Base-by-base conservation (phyloP, 2,329 filamentous ascomycete species). In the Xylariaceae sp. region DNA sequence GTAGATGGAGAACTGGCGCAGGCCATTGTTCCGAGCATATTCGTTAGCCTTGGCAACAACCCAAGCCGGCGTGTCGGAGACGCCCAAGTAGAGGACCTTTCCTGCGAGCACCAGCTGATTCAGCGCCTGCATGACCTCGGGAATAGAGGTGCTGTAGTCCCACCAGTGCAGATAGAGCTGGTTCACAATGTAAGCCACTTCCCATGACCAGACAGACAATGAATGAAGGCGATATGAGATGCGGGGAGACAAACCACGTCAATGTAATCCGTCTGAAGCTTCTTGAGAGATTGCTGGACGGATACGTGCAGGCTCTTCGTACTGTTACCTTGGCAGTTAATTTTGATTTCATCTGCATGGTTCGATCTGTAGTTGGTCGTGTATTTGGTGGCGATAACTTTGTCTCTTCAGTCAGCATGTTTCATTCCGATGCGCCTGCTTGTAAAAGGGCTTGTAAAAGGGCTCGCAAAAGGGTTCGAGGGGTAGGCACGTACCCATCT, bases 61-160 rank as follows among this genome's bases (percentile, higher is more conserved):
- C 85, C 85, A 89, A 6, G 86, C 86, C 0, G 86, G 86, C 0
- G 82, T 83, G 62, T 89, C 85, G 42, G 78, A 83, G 67, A 87
- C 76, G 2, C 86, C 86, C 0, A 89, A 73, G 60, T 88, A 87
- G 12, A 85, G 71, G 0, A 88, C 83, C 62, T 87, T 87, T 19
- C 85, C 83, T 4, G 74, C 65, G 0, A 67, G 55, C 0, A 88
- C 82, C 8, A 87, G 72, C 26, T 76, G 71, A 65, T 88, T 85
- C 43, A 88, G 74, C 0, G 77, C 77, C 55, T 87, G 82, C 86
- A 89, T 89, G 45, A 89, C 50, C 64, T 89, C 85, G 0, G 79
- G 74, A 47, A 88, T 81, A 0, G 77, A 78, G 29, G 81, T 83
- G n/a, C 77, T 81, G 64, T 78, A 85, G 67, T 88, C 85, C 83